Percentiles rank a stretch among this genome's conserved stretches.
Evolutionary conservation across 306 rosid species (phyloP).

Genomic region (Carpinus viminea): DNA sequence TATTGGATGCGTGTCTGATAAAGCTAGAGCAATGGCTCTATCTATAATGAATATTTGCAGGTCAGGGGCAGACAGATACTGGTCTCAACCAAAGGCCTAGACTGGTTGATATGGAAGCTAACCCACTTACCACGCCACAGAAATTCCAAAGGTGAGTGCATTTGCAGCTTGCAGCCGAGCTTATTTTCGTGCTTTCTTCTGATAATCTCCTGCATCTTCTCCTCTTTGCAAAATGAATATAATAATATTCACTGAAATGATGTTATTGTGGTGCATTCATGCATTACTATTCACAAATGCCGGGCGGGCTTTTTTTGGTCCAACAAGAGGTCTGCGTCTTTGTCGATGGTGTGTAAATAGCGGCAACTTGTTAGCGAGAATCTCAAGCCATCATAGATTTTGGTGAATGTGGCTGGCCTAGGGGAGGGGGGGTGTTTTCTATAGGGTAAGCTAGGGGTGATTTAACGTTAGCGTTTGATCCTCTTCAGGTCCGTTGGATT

Average conservation of each 20-base stretch:
- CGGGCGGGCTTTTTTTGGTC: background rate
- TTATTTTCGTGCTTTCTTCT: background rate
- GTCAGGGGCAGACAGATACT: slow-evolving; percentile 46
- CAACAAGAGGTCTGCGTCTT: slow-evolving; percentile 29
- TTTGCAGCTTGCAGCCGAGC: background rate
- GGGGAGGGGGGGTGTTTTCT: slow-evolving; percentile 33
- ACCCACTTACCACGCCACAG: slow-evolving; percentile 27
- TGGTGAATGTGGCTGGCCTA: slow-evolving; percentile 44
- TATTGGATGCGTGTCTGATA: slow-evolving; percentile 53
- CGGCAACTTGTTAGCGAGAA: slow-evolving; percentile 29
- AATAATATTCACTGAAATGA: too few relatives aligned
- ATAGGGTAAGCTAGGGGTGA: background rate
- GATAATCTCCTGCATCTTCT: background rate
- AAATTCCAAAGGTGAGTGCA: slow-evolving; percentile 38
- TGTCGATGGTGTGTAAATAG: slow-evolving; percentile 30
- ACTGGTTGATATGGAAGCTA: slow-evolving; percentile 31
- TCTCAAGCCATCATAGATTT: slow-evolving; percentile 40
- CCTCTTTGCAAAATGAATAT: slow-evolving; percentile 5
- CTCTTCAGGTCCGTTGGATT: slow-evolving; percentile 30
- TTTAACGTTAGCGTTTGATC: slow-evolving; percentile 3
- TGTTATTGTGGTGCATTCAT: slow-evolving; percentile 15
- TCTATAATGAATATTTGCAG: slow-evolving; percentile 45
- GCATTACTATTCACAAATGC: slow-evolving; percentile 39
- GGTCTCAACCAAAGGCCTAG: slow-evolving; percentile 45
- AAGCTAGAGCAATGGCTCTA: slow-evolving; percentile 45